Base-by-base conservation (phyloP, 2,329 filamentous ascomycete species). In the Fusarium nisikadoi region DNA sequence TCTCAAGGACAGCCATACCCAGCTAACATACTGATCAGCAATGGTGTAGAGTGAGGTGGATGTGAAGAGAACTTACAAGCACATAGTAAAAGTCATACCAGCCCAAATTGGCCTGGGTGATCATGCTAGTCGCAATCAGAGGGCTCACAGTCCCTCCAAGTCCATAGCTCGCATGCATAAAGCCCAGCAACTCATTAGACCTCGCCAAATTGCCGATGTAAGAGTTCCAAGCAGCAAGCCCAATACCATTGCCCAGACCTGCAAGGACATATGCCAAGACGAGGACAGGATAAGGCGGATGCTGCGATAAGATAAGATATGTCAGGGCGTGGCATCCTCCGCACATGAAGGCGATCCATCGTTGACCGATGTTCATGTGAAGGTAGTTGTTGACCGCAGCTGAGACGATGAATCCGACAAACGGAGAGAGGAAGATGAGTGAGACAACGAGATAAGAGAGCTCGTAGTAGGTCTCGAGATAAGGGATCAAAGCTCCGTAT, bases 61-160 rank as follows among this genome's bases (percentile, higher is more conserved):
- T 12, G 5, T 4, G 0, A 4, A 10, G 5, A 2, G 2, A 5
- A 23, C 64, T 66, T 50, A 66, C 64, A 93, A 82, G 77, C 1
- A 71, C 52, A 3, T 93, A 94, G 79, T 94, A 95, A 78, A 92
- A 94, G 8, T 84, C 83, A 72, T 91, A 93, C 92, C 93, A 95
- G 1, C 84, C 84, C 55, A 91, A 72, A 6, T 83, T 75, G 0
- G 83, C 89, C 73, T 89, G 89, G 0, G 90, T 90, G 42, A 94
- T 89, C 86, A 94, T 88, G 0, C 87, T 86, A 1, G 92, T 94
- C 1, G 92, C 91, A 55, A 93, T 86, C 10, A 94, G 78, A 1
- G 92, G 92, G n/a, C 88, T 86, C 0, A 94, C 81, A 0, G 91
- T 89, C 1, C 90, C 92, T 0, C 93, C 92, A 0, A 89, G 74